Evolutionary conservation across 306 rosid genomes (phyloP), one percentile per base, ranked within the genome.

Genomic region (Citrullus amarus): DNA sequence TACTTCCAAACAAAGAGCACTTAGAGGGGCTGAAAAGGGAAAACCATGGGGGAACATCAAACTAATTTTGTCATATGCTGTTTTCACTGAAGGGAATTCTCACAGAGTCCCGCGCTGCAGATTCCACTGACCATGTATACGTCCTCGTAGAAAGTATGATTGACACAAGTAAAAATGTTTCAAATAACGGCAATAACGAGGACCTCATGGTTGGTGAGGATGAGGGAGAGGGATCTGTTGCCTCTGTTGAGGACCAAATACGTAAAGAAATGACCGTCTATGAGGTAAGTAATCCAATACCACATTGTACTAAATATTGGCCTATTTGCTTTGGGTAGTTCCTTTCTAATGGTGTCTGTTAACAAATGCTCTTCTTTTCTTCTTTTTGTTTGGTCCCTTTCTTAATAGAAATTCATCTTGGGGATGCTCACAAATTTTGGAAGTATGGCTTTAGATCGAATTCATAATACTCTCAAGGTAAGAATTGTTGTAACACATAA

Each of bases 391-490:
- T 46, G 56, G 9, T 25, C 76, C 83, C 22, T 28, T 50, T 84
- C 75, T 16, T 80, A 78, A 81, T 83, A 95, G 97, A 95, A 95
- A 89, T 92, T 95, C 82, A 95, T 92, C 82, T 51, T 88, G 86
- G 98, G 97, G 81, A 92, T 92, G 97, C 98, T 95, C 75, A 95
- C 97, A 76, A 95, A 95, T 87, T 95, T 95, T 15, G 97, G 97
- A 61, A 92, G 87, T 89, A 91, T 92, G 97, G 88, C 93, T 75
- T 79, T 92, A 77, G 97, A 95, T 79, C 92, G 97, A 66, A 92
- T 95, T 72, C 98, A 91, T 86, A 95, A 95, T 83, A 91, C 97
- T 60, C 98, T 95, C 79, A 94, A 94, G 96, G 98, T 89, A 80
- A 83, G 85, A 88, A 79, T 62, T 70, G 67, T 82, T 63, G 69